These are phyloP conservation scores for Blastobotrys parvus DNA, from an alignment of 805 yeast species.

Conservation along the genomic window DNA sequence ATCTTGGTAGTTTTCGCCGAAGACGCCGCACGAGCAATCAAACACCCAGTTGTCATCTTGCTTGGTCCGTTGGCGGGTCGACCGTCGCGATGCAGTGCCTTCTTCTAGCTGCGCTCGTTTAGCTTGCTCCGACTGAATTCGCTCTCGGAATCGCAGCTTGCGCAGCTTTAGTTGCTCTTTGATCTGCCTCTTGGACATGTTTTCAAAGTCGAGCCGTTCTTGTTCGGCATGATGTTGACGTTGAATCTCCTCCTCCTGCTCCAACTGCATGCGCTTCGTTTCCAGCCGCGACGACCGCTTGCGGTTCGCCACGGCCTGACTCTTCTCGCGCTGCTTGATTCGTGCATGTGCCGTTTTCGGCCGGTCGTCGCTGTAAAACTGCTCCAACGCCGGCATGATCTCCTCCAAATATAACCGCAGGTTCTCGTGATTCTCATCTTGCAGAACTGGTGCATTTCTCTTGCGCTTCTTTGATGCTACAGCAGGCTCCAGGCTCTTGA, in stretches of 20 bases:
- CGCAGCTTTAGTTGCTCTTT: constrained; percentile 8
- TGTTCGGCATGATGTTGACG: constrained; percentile 11
- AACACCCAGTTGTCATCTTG: constrained; percentile 28
- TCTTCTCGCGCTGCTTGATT: constrained; percentile 19
- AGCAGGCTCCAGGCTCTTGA: constrained; percentile 15
- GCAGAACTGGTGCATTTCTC: too few species aligned
- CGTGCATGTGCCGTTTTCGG: constrained; percentile 19
- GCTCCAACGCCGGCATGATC: constrained; percentile 25
- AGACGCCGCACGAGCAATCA: constrained; percentile 34
- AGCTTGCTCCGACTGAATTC: constrained; percentile 9
- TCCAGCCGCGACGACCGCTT: constrained; percentile 29
- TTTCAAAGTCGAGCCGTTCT: constrained; percentile 9
- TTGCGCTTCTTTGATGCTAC: background rate
- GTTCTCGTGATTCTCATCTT: constrained; percentile 15
- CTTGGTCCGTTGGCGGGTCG: background rate
- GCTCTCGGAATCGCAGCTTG: constrained; percentile 11
- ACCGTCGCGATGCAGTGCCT: background rate
- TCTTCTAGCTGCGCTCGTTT: constrained; percentile 6
- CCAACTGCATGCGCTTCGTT: constrained; percentile 17
- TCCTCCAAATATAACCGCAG: constrained; percentile 17
- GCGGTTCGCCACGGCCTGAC: constrained; percentile 23
- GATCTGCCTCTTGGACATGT: constrained; percentile 1
- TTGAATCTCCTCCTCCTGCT: constrained; percentile 18
- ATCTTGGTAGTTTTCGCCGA: constrained; percentile 33
- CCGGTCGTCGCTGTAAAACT: constrained; percentile 19